Conservation (phyloP, 306 rosid genomes). For the Boehmeria nivea region DNA sequence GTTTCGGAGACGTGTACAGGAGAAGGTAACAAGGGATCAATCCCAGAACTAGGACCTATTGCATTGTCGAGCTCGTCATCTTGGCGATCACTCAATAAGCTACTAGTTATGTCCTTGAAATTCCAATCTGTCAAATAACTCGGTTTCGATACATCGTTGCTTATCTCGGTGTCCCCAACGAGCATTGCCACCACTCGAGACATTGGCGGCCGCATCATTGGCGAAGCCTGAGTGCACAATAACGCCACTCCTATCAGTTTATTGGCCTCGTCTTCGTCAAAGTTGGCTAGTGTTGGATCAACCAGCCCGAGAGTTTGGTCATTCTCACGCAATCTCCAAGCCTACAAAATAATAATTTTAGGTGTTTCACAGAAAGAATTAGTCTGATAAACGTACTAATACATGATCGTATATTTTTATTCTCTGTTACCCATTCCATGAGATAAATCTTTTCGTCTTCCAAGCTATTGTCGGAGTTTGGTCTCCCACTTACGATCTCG, state of each 20-base stretch:
- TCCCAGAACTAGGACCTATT: not conserved
- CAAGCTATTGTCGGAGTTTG: not conserved
- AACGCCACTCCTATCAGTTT: constrained; percentile 11
- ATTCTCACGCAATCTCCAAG: constrained; percentile 17
- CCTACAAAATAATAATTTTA: constrained; percentile 6
- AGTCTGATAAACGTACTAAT: too few relatives aligned
- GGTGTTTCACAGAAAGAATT: too few relatives aligned
- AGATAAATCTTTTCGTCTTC: constrained; percentile 11
- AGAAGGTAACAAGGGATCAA: not conserved
- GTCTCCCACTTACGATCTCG: constrained; percentile 26
- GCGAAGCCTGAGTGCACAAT: constrained; percentile 20
- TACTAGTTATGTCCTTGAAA: not conserved
- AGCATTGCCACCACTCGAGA: constrained; percentile 21
- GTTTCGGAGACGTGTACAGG: not conserved
- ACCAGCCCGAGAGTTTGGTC: constrained; percentile 6
- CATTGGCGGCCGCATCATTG: constrained; percentile 19
- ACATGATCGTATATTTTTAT: not conserved
- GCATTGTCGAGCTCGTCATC: not conserved
- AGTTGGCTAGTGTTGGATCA: constrained; percentile 10
- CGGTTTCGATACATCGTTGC: not conserved
- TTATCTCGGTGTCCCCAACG: constrained; percentile 11
- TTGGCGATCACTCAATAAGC: not conserved
- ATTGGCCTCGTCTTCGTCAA: constrained; percentile 13
- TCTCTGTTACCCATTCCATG: constrained; percentile 20
- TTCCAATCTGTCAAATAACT: not conserved